Conservation (phyloP, 805 yeast genomes). For the Myxozyma melibiosi region DNA sequence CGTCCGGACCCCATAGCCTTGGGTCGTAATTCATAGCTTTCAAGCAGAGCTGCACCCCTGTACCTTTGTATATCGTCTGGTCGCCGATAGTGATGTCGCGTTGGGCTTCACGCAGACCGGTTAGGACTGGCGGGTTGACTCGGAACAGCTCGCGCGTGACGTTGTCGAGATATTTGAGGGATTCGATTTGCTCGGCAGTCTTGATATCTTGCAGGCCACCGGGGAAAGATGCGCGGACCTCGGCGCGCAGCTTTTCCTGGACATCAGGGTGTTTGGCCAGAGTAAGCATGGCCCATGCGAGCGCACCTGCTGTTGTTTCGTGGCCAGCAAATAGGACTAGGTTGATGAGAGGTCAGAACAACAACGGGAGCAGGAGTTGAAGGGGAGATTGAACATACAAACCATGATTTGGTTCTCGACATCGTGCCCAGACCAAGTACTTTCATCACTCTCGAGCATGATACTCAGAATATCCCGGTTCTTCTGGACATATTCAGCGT, state of each 20-base stretch:
- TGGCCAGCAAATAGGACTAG: conserved; percentile 28
- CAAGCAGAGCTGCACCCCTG: conserved; percentile 2
- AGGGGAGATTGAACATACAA: conserved; percentile 8
- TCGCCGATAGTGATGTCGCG: conserved; percentile 6
- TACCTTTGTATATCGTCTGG: conserved; percentile 16
- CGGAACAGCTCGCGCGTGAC: conserved; percentile 22
- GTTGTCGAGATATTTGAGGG: conserved; percentile 14
- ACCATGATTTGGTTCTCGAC: conserved; percentile 23
- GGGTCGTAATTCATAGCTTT: conserved; percentile 4
- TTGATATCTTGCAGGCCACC: conserved; percentile 12
- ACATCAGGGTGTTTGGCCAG: conserved; percentile 21
- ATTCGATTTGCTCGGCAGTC: conserved; percentile 19
- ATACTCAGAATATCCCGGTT: conserved; percentile 19
- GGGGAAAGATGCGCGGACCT: conserved; percentile 21
- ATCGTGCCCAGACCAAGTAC: conserved; percentile 9
- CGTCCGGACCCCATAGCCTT: conserved; percentile 25
- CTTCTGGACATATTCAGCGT: neutral
- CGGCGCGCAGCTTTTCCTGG: conserved; percentile 20
- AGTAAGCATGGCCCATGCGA: conserved; percentile 13
- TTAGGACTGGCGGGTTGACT: conserved; percentile 19
- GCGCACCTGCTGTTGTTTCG: conserved; percentile 27
- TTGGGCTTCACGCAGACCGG: conserved; percentile 14
- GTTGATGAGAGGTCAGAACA: too few species aligned
- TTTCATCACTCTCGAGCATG: conserved; percentile 1
- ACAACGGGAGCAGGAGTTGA: neutral